Conservation (phyloP, 2,329 filamentous ascomycete genomes). For the Fusarium mundagurra region DNA sequence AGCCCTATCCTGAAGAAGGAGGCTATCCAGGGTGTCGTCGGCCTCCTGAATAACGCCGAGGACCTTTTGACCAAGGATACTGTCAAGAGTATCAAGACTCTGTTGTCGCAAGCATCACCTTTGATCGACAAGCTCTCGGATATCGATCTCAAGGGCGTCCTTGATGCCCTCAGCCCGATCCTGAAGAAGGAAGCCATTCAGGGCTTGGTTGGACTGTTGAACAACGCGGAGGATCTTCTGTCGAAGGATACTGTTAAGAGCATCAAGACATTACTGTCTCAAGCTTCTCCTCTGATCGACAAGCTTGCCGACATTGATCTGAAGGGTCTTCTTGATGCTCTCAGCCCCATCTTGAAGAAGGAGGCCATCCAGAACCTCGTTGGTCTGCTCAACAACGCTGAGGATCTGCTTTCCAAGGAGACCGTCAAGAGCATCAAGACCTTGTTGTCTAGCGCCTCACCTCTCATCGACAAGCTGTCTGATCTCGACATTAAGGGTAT, state of each 20-base stretch:
- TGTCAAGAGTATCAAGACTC: slow-evolving; percentile 5
- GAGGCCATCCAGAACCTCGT: slow-evolving; percentile 44
- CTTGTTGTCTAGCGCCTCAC: slow-evolving; percentile 33
- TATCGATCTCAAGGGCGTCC: slow-evolving; percentile 48
- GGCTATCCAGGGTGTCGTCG: slow-evolving; percentile 4
- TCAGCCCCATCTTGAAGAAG: slow-evolving; percentile 50
- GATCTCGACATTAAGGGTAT: slow-evolving; percentile 50
- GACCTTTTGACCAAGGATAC: slow-evolving; percentile 4
- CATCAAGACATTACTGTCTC: slow-evolving; percentile 29
- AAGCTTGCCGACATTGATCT: slow-evolving; percentile 48
- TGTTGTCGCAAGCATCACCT: not conserved
- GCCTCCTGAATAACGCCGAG: not conserved
- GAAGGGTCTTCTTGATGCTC: slow-evolving; percentile 42
- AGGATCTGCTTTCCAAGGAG: slow-evolving; percentile 34
- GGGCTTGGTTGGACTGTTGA: slow-evolving; percentile 39
- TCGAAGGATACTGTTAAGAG: slow-evolving; percentile 34
- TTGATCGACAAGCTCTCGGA: slow-evolving; percentile 43
- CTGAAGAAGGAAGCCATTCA: slow-evolving; percentile 43
- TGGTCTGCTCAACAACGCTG: slow-evolving; percentile 47
- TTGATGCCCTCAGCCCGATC: slow-evolving; percentile 40
- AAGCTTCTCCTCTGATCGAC: slow-evolving; percentile 25
- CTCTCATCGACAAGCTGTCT: slow-evolving; percentile 40
- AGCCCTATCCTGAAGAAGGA: slow-evolving; percentile 12
- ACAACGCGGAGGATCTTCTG: slow-evolving; percentile 40
- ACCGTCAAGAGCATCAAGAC: slow-evolving; percentile 33